A percentile compares a stretch with the other conserved stretches of the same genome.
phyloP scores from a whole-genome alignment of 1,284 basidiomycete genomes.

The Moesziomyces parantarcticus region DNA sequence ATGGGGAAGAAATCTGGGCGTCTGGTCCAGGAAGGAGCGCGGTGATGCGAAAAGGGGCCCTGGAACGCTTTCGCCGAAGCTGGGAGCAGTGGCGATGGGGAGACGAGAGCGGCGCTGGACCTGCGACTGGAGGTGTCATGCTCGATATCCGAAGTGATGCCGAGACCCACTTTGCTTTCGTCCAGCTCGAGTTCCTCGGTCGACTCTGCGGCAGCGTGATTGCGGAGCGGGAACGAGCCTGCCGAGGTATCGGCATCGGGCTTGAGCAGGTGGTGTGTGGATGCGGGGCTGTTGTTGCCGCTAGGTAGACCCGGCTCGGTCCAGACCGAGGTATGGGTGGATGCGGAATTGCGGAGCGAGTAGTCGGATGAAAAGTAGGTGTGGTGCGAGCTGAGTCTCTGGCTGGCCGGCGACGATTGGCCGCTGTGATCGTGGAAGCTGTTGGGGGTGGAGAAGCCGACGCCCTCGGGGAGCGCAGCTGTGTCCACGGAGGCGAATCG shows the following conservation, averaged over 20 bases:
- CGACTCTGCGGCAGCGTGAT: constrained; percentile 8
- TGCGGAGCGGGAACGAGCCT: background rate
- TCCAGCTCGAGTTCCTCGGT: constrained; percentile 45
- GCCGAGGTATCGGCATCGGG: constrained; percentile 9
- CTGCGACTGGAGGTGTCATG: constrained; percentile 22
- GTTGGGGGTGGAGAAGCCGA: constrained; percentile 7
- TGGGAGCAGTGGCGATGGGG: constrained; percentile 17
- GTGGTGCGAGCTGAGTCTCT: constrained; percentile 21
- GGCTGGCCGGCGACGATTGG: constrained; percentile 17
- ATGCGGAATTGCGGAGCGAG: constrained; percentile 35
- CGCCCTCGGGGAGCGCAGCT: constrained; percentile 7
- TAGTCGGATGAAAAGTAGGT: constrained; percentile 32
- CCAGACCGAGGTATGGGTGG: constrained; percentile 42
- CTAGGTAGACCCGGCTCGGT: constrained; percentile 42
- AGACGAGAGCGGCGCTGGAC: constrained; percentile 22
- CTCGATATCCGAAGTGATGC: constrained; percentile 44
- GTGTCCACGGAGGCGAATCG: constrained; percentile 16
- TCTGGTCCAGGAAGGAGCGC: constrained; percentile 49
- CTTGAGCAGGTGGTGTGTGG: constrained; percentile 17
- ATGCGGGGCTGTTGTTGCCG: constrained; percentile 39
- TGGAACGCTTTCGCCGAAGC: constrained; percentile 19
- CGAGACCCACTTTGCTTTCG: constrained; percentile 38
- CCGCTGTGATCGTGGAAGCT: constrained; percentile 8
- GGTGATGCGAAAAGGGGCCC: constrained; percentile 52
- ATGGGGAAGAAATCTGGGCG: constrained; percentile 22